Evolutionary conservation across 257 asterid genomes (phyloP), one percentile per base, ranked within the genome.

Genomic region (Fraxinus americana): DNA sequence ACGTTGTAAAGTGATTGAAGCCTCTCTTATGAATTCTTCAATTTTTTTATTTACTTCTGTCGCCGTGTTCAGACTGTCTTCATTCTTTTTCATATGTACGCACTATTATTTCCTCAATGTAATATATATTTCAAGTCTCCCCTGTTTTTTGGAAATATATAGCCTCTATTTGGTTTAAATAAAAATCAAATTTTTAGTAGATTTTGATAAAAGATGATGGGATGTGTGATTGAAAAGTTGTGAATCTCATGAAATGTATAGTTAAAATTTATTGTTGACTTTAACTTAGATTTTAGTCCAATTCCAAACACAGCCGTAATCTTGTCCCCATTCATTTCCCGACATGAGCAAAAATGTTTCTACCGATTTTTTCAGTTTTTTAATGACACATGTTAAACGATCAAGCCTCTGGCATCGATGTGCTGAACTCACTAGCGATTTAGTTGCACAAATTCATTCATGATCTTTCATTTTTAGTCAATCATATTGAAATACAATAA

Each of bases 31-130:
- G 35, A 27, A 9, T 57, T 21, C 38, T 74, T 57, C 19, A 34
- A 14, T 19, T 45, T 59, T 59, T 57, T 13, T 74, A 12, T 74
- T 57, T 59, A 13, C 13, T 34, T 74, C 52, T 54, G 32, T 12
- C 4, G 13, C 70, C 35, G 14, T 74, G 69, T 25, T 34, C 50
- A 19, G 39, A 38, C 19, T 50, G 76, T 54, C 76, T 74, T 54
- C 54, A 38, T 73, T 54, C 23, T 7, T n/a, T 59, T 7, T 12
- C 16, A 35, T 73, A n/a, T 17, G 65, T 54, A 17, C 5, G 29
- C 10, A 5, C 7, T 57, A 57, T n/a, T 7, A n/a, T 54, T 19
- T 48, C 63, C 30, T 73, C 21, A 32, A 3, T 30, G 25, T 30
- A 1, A 48, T 16, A 10, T 52, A 23, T 45, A 12, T 11, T 73